These are phyloP conservation scores for Lizonia empirigonia DNA, from an alignment of 2,329 filamentous ascomycete species.

Conservation along the genomic window DNA sequence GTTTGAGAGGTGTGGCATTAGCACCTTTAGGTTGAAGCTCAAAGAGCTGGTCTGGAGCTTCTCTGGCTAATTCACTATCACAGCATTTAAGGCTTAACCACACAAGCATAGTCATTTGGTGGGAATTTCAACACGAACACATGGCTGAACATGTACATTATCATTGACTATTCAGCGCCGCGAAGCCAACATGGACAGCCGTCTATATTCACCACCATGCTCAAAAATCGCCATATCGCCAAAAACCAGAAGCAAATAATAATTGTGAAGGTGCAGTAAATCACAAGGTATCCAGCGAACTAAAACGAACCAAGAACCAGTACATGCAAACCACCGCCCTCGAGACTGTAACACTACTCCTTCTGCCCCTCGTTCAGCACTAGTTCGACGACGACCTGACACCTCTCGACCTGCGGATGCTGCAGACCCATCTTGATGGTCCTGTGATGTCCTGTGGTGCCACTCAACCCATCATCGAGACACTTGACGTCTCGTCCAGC, in stretches of 20 bases:
- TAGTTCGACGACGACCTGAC: constrained; percentile 90
- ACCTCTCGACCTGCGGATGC: constrained; percentile 83
- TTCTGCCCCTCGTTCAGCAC: constrained; percentile 86
- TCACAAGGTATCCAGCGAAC: constrained; percentile 16
- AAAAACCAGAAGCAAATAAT: neutral
- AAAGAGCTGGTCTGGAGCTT: no score
- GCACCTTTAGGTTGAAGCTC: no score
- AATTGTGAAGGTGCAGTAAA: neutral
- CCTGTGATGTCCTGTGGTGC: constrained; percentile 57
- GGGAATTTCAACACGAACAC: neutral
- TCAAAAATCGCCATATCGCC: neutral
- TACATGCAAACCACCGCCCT: constrained; percentile 2
- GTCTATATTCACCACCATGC: neutral
- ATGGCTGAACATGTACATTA: neutral
- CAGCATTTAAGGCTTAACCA: no score
- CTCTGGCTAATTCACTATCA: no score
- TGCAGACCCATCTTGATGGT: constrained; percentile 96
- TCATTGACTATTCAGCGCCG: neutral
- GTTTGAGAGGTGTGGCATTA: no score
- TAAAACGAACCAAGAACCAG: neutral
- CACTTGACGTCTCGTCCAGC: constrained; percentile 87
- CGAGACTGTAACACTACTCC: constrained; percentile 47
- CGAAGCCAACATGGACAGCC: neutral
- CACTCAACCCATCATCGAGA: constrained; percentile 69
- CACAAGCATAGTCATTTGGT: no score